Evolutionary conservation across 2,329 filamentous ascomycete species (phyloP), one percentile per base, ranked within the genome.

Genomic region (Paraphoma chrysanthemicola): DNA sequence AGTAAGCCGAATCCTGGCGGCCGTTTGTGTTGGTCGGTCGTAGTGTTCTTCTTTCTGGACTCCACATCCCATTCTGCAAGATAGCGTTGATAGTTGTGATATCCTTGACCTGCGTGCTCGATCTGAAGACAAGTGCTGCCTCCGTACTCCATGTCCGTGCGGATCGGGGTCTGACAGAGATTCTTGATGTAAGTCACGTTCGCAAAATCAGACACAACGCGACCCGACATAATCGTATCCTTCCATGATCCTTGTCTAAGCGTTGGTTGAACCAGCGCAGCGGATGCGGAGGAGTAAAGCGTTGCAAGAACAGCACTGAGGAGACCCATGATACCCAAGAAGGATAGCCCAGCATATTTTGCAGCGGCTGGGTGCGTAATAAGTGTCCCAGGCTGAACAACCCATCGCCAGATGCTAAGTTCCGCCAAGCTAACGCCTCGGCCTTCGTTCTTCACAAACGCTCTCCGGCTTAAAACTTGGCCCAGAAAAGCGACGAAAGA

Each of bases 211-310:
- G 87, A 77, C 18, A 79, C 78, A 0, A 92, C 86, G 2, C 82
- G 75, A 0, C 88, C 89, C 11, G 78, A 73, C 31, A 93, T 69
- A 0, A 79, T 64, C 52, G 68, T 79, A 1, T 72, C 56, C 42
- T 88, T 75, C 78, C 83, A 84, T 1, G 1, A 70, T 0, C 87
- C 85, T 57, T 83, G 84, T 51, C 83, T 87, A 6, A 94, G 80
- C 66, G 90, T 89, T 0, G 91, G 91, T 2, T 90, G 83, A 0
- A 94, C 89, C 74, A 94, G 79, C 8, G 90, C 88, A 60, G 92
- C 89, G 0, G 89, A 89, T 0, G 91, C 91, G 2, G 90, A 90
- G 0, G 89, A 92, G 70, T 93, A 95, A 6, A 94, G 82, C 66
- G 90, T 87, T 0, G 88, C 86, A 1, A 87, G 80, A 1, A 92